These are phyloP conservation scores for Phytophthora pini DNA, from an alignment of 352 stramenopile genomes.

Conservation along the genomic window DNA sequence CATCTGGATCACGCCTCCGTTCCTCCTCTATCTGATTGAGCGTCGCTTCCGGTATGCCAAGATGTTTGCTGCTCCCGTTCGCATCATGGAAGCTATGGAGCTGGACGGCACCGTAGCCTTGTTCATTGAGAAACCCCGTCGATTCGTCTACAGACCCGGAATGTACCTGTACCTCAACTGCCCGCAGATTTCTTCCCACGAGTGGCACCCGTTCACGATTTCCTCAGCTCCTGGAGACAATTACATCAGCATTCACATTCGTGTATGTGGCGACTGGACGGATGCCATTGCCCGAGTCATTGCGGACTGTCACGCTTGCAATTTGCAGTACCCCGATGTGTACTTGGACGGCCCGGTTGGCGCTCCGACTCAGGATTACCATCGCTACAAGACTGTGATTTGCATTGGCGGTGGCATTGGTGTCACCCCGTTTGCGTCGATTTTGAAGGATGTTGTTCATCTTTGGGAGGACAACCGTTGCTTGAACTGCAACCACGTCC, in stretches of 20 bases:
- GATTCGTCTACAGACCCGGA: constrained; percentile 64
- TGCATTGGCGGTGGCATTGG: constrained; percentile 77
- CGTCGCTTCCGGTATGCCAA: constrained; percentile 67
- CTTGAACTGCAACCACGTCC: constrained; percentile 63
- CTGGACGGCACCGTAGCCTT: constrained; percentile 59
- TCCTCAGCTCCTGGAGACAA: constrained; percentile 84
- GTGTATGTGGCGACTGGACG: constrained; percentile 72
- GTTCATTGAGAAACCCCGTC: constrained; percentile 68
- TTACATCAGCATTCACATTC: constrained; percentile 78
- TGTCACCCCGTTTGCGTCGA: constrained; percentile 81
- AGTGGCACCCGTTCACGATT: constrained; percentile 93
- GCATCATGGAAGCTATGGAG: constrained; percentile 60
- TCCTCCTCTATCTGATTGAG: constrained; percentile 70
- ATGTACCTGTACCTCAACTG: constrained; percentile 91
- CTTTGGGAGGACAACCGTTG: constrained; percentile 74
- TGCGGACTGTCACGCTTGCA: constrained; percentile 55
- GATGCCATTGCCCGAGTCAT: constrained; percentile 60
- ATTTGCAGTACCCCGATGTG: constrained; percentile 65
- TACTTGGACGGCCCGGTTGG: constrained; percentile 77
- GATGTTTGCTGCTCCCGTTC: constrained; percentile 56
- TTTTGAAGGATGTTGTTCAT: constrained; percentile 73
- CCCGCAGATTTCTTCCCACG: constrained; percentile 66
- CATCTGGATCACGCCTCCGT: constrained; percentile 60
- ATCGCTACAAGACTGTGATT: constrained; percentile 69
- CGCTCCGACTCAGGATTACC: constrained; percentile 72